phyloP scores from a whole-genome alignment of 306 rosid species.

The Castanospermum australe region DNA sequence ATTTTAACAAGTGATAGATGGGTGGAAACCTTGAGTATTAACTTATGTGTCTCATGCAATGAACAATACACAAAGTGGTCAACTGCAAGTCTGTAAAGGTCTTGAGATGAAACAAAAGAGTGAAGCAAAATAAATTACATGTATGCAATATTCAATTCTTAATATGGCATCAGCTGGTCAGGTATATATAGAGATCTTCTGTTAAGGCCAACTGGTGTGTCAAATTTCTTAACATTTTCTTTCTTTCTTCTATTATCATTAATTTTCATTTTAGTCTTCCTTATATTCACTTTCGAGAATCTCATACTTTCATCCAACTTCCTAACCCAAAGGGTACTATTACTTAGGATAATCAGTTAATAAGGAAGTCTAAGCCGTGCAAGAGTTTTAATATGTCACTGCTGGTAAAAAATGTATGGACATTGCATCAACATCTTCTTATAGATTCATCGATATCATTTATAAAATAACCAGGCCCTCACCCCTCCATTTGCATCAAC shows the following conservation, averaged over 20 bases:
- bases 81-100: not conserved
- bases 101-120: not conserved
- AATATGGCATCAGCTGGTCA: not conserved
- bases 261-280: not conserved
- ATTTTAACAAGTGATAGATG: not conserved
- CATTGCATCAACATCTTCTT: not conserved
- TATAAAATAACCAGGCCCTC: not conserved
- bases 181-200: not conserved
- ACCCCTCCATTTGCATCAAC: too few relatives aligned
- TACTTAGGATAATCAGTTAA: not conserved
- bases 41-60: not conserved
- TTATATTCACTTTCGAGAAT: not conserved
- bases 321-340: not conserved
- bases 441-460: not conserved
- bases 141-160: not conserved
- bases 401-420: not conserved
- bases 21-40: not conserved
- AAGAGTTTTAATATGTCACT: not conserved
- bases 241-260: not conserved
- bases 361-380: not conserved
- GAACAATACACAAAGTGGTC: not conserved
- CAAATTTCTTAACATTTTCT: conserved; percentile 3
- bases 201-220: not conserved
- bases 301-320: not conserved
- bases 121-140: not conserved